Percentiles rank a stretch among this genome's conserved stretches.
These are phyloP conservation scores for Coemansia erecta DNA, from an alignment of 192 early-diverging fungal species.

Conservation along the genomic window DNA sequence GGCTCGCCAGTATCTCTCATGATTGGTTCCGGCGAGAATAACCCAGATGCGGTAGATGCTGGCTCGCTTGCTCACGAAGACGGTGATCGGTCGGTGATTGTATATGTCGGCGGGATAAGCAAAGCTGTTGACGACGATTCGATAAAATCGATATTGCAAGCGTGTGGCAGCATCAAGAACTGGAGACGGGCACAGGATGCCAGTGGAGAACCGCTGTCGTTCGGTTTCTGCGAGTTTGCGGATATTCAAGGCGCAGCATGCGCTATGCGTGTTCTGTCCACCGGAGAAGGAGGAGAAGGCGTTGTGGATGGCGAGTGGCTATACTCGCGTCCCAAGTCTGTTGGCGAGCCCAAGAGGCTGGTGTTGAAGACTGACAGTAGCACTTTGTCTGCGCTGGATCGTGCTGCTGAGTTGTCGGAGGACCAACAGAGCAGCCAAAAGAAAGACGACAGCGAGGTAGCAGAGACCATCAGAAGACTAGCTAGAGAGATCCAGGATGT, in stretches of 20 bases:
- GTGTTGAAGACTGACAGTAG: slow-evolving; percentile 14
- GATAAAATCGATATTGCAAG: slow-evolving; percentile 26
- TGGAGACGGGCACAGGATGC: slow-evolving; percentile 29
- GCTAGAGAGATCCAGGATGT: neutral
- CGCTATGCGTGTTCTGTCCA: slow-evolving; percentile 23
- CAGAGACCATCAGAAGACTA: neutral
- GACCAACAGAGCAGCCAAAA: no score
- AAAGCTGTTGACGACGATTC: slow-evolving; percentile 20
- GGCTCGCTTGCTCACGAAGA: neutral
- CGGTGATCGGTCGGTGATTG: slow-evolving; percentile 4
- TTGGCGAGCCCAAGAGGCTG: slow-evolving; percentile 15
- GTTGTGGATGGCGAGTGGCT: neutral
- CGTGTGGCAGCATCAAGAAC: slow-evolving; percentile 27
- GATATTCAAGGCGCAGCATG: slow-evolving; percentile 12
- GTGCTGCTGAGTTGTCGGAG: no score
- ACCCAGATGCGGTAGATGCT: neutral
- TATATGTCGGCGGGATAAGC: slow-evolving; percentile 31
- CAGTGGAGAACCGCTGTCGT: slow-evolving; percentile 28
- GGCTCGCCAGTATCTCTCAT: slow-evolving; percentile 15
- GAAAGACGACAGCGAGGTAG: no score
- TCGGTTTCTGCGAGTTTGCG: slow-evolving; percentile 50
- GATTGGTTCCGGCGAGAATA: neutral
- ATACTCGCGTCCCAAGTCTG: no score
- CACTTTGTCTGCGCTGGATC: slow-evolving; percentile 2
- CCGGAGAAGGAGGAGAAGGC: neutral